Evolutionary conservation across 2,329 filamentous ascomycete genomes (phyloP), one percentile per base, ranked within the genome.

Genomic region (Fonsecaea nubica): DNA sequence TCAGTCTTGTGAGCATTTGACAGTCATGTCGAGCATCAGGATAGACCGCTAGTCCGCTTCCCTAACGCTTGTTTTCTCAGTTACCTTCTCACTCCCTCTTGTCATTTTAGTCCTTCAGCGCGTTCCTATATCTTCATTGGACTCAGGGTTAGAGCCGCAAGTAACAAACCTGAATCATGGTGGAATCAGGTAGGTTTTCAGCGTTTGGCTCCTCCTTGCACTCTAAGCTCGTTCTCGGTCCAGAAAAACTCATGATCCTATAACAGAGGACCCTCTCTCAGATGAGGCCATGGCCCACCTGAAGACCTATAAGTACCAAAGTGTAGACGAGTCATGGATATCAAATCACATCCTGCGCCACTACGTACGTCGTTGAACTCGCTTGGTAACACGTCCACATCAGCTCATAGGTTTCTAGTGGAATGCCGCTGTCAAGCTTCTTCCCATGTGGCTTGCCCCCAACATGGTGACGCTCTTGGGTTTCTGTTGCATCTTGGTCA

Each of bases 381-480:
- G 56, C 66, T 45, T 53, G 52, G 45, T 50, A 2, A 45, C 15
- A n/a, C 45, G 45, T 66, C 42, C 55, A 25, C 48, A 33, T 66
- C 18, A 45, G 61, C 52, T 62, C 21, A 66, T 45, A 30, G 53
- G 58, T 50, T 58, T 25, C 15, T 21, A 98, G 94, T 99, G 95
- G 95, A 98, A 97, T 86, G 92, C 89, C 71, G 93, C 93, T 74
- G 95, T 98, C 74, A 89, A 97, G 77, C 81, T 97, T 50, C 82
- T 99, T 74, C 95, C 95, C 70, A 82, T 97, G 87, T 99, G 94
- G 93, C 86, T 99, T 62, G 95, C 95, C 33, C 95, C 95, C 38
- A 99, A 99, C 77, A 95, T 97, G 89, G 94, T 99, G 66, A 99
- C 95, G 72, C 84, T 99, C 30, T 80, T 98, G 56, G 95, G 95